phyloP scores from a whole-genome alignment of 805 yeast genomes.

The Wickerhamomyces sydowiorum region DNA sequence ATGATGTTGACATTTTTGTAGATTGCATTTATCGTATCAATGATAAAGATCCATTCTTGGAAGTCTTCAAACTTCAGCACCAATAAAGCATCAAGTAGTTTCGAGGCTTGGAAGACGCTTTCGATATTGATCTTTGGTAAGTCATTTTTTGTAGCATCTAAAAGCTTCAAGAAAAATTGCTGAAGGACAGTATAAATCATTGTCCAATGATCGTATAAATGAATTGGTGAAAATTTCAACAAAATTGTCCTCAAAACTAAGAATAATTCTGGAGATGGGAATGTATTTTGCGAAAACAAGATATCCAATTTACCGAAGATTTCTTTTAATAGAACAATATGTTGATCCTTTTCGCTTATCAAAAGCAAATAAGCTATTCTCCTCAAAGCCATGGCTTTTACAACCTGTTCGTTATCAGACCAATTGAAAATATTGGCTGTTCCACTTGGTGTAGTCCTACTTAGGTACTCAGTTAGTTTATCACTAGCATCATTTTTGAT shows the following conservation, averaged over 20 bases:
- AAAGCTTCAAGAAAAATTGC: constrained; percentile 36
- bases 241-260: constrained; percentile 59
- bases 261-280: constrained; percentile 38
- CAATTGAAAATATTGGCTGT: constrained; percentile 65
- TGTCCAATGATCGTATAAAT: constrained; percentile 67
- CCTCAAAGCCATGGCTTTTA: constrained; percentile 46
- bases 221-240: constrained; percentile 55
- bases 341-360: constrained; percentile 55
- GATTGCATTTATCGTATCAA: constrained; percentile 58
- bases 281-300: constrained; percentile 22
- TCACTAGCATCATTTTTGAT: constrained; percentile 51
- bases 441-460: constrained; percentile 37
- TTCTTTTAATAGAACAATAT: constrained; percentile 40
- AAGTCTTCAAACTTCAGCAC: constrained; percentile 72
- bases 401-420: constrained; percentile 62
- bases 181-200: constrained; percentile 58
- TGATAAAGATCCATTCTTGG: constrained; percentile 84
- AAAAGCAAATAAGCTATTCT: constrained; percentile 61
- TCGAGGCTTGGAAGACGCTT: constrained; percentile 56
- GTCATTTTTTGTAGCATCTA: constrained; percentile 20
- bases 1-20: constrained; percentile 29
- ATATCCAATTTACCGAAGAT: constrained; percentile 44
- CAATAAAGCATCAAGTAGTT: constrained; percentile 70
- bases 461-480: constrained; percentile 45
- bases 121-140: constrained; percentile 31